Conservation (phyloP, 768 basidiomycete genomes). For the Calocybe indica region DNA sequence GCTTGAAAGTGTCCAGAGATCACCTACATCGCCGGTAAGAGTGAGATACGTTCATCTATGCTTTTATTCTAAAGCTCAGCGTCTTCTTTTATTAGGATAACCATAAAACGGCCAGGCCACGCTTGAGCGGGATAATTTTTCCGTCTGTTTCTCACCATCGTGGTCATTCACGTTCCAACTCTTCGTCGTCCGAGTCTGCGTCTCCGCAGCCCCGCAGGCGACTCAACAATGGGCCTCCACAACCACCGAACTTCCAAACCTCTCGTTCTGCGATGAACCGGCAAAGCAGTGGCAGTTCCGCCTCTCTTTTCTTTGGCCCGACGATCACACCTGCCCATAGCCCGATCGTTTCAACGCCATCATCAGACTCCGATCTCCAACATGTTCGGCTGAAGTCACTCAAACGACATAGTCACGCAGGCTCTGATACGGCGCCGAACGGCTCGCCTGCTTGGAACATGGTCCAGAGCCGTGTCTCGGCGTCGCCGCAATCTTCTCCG, state of each 20-base stretch:
- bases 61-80: too few species aligned
- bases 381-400: slow-evolving; percentile 22
- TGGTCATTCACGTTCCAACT: slow-evolving; percentile 25
- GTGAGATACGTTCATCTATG: slow-evolving; percentile 20
- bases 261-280: slow-evolving; percentile 36
- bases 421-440: slow-evolving; percentile 27
- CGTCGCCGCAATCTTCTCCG: slow-evolving; percentile 51
- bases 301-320: slow-evolving; percentile 67
- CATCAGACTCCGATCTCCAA: slow-evolving; percentile 12
- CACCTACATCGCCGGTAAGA: slow-evolving; percentile 36
- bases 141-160: slow-evolving; percentile 37
- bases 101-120: slow-evolving; percentile 3
- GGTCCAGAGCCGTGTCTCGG: slow-evolving; percentile 31
- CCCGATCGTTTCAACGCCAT: slow-evolving; percentile 19
- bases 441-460: slow-evolving; percentile 31
- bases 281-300: slow-evolving; percentile 49
- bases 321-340: slow-evolving; percentile 29
- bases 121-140: slow-evolving; percentile 22
- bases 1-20: slow-evolving; percentile 40
- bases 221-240: slow-evolving; percentile 31
- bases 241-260: slow-evolving; percentile 12
- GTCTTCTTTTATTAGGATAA: not conserved
- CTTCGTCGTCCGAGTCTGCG: slow-evolving; percentile 43
- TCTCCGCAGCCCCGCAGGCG: slow-evolving; percentile 55
- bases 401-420: slow-evolving; percentile 66